Evolutionary conservation across 805 yeast genomes (phyloP).

Genomic region (Ogataea minuta): DNA sequence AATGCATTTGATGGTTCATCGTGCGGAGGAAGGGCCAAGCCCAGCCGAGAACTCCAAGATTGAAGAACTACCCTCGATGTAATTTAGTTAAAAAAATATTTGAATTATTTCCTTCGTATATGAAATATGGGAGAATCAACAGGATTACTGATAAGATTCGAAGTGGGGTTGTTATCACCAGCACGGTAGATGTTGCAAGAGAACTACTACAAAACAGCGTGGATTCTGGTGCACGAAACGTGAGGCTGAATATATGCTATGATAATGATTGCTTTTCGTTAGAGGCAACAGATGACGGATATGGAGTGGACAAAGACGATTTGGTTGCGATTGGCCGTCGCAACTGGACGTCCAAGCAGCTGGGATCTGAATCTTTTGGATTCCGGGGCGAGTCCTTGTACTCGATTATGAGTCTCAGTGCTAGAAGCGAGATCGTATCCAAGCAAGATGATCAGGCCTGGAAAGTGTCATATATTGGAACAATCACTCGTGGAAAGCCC

Average conservation of each 20-base stretch:
- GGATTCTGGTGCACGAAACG: constrained; percentile 48
- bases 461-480: constrained; percentile 22
- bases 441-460: constrained; percentile 35
- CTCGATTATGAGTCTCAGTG: constrained; percentile 46
- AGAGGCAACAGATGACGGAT: constrained; percentile 66
- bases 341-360: constrained; percentile 56
- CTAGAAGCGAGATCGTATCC: constrained; percentile 49
- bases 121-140: constrained; percentile 3
- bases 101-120: neutral
- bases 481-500: constrained; percentile 2
- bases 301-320: constrained; percentile 56
- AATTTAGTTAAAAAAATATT: constrained; percentile 1
- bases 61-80: constrained; percentile 2
- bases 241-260: constrained; percentile 29
- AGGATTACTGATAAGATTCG: constrained; percentile 1
- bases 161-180: neutral
- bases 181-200: constrained; percentile 37
- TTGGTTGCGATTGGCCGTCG: constrained; percentile 45
- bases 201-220: constrained; percentile 55
- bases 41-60: neutral
- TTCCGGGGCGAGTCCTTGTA: constrained; percentile 72
- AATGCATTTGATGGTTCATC: constrained; percentile 6
- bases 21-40: constrained; percentile 1
- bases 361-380: constrained; percentile 48
- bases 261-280: constrained; percentile 32